Evolutionary conservation across 2,329 filamentous ascomycete species (phyloP).

Genomic region (Ophiocordyceps camponoti-leonardi): DNA sequence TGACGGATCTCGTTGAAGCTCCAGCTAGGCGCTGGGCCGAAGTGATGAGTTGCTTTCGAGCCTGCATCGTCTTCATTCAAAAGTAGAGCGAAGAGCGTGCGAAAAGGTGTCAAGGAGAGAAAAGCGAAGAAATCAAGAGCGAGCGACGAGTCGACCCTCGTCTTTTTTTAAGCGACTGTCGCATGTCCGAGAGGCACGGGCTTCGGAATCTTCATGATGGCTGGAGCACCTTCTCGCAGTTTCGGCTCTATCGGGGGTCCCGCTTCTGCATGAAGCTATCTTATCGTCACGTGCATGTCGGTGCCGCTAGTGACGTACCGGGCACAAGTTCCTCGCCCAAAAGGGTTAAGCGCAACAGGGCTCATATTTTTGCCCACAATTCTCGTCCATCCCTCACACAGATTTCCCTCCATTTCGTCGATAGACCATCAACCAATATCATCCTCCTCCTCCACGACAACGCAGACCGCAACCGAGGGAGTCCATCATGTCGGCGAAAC

Average conservation of each 20-base stretch:
- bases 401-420: constrained; percentile 23
- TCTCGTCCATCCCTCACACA: constrained; percentile 24
- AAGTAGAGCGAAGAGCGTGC: neutral
- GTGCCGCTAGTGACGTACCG: constrained; percentile 5
- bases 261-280: no score
- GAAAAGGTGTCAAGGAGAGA: neutral
- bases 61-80: constrained; percentile 17
- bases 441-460: constrained; percentile 18
- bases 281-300: constrained; percentile 19
- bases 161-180: neutral
- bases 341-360: constrained; percentile 20
- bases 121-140: neutral
- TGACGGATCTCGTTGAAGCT: constrained; percentile 11
- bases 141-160: neutral
- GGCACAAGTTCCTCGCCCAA: constrained; percentile 7
- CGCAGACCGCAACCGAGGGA: constrained; percentile 25
- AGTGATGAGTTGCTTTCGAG: constrained; percentile 20
- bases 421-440: constrained; percentile 20
- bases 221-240: constrained; percentile 20
- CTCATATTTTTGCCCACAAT: constrained; percentile 26
- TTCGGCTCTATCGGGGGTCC: constrained; percentile 11
- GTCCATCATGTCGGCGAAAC: constrained; percentile 57
- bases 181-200: neutral
- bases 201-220: constrained; percentile 3
- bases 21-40: constrained; percentile 20